These are phyloP conservation scores for Vitis hybrid DNA, from an alignment of 177 flowering plant species.

Conservation along the genomic window DNA sequence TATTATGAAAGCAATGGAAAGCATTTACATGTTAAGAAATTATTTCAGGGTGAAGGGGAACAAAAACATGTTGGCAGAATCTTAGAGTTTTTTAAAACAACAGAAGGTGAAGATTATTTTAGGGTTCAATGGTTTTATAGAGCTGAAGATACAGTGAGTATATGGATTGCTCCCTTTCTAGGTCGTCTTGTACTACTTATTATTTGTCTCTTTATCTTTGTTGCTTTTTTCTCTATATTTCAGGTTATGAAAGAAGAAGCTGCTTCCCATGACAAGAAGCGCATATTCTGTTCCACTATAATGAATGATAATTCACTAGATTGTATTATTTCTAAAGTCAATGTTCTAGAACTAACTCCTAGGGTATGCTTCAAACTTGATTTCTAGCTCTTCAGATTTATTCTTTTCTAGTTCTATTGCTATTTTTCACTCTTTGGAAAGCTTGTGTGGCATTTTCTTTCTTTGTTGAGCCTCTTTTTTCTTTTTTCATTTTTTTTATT, in stretches of 20 bases:
- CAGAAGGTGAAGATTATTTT: slow-evolving; percentile 63
- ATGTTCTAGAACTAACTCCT: slow-evolving; percentile 43
- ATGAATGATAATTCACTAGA: slow-evolving; percentile 84
- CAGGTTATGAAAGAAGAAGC: slow-evolving; percentile 76
- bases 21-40: slow-evolving; percentile 15
- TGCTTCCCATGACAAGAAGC: slow-evolving; percentile 70
- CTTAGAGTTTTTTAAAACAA: slow-evolving; percentile 76
- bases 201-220: slow-evolving; percentile 1
- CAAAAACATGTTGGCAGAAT: slow-evolving; percentile 70
- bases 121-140: slow-evolving; percentile 88
- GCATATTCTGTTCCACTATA: slow-evolving; percentile 74
- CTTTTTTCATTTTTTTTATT: not conserved
- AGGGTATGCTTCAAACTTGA: slow-evolving; percentile 38
- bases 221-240: slow-evolving; percentile 9
- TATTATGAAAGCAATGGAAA: slow-evolving; percentile 9
- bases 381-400: not conserved
- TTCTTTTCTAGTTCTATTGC: not conserved
- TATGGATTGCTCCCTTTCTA: slow-evolving; percentile 3
- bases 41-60: slow-evolving; percentile 62
- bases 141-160: slow-evolving; percentile 83
- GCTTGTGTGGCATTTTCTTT: not conserved
- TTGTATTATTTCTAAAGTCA: slow-evolving; percentile 81
- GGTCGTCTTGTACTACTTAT: slow-evolving; percentile 7
- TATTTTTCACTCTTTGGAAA: not conserved
- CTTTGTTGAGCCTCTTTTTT: not conserved